Evolutionary conservation across 1,284 basidiomycete species (phyloP).

Genomic region (Golubevia pallescens): DNA sequence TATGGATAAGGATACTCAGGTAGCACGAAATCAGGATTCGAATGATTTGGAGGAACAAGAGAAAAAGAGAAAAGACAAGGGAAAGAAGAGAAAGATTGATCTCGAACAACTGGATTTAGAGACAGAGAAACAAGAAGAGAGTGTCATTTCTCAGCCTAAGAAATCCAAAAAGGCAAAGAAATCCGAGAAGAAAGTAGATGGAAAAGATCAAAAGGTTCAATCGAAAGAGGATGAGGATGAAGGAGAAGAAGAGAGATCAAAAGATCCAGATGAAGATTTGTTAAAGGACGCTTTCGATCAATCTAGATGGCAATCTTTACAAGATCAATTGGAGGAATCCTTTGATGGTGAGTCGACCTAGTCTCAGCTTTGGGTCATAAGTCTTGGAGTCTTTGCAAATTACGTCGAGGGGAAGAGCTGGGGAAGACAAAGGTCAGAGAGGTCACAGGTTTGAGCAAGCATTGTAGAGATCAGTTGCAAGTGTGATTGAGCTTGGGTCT

Average conservation of each 20-base stretch:
- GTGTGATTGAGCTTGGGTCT: no score
- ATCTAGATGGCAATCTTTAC: not conserved
- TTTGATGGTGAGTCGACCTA: not conserved
- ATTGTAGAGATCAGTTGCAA: no score
- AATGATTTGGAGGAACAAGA: not conserved
- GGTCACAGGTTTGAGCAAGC: no score
- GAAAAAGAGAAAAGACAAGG: constrained; percentile 19
- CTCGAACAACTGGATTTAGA: not conserved
- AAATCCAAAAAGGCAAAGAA: not conserved
- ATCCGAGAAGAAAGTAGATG: not conserved
- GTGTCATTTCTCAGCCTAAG: not conserved
- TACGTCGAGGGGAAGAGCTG: no score
- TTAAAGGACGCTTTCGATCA: not conserved
- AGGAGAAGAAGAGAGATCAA: not conserved
- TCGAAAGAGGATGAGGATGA: not conserved
- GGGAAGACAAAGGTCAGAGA: no score
- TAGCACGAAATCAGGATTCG: not conserved
- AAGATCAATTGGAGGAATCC: not conserved
- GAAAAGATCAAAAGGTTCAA: not conserved
- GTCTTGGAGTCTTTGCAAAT: no score
- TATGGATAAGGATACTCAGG: constrained; percentile 6
- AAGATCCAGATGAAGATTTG: not conserved
- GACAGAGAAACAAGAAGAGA: constrained; percentile 3
- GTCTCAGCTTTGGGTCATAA: no score
- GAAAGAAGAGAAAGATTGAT: constrained; percentile 11